These are phyloP conservation scores for Gastrolobium villosum DNA, from an alignment of 306 rosid species.

Conservation along the genomic window DNA sequence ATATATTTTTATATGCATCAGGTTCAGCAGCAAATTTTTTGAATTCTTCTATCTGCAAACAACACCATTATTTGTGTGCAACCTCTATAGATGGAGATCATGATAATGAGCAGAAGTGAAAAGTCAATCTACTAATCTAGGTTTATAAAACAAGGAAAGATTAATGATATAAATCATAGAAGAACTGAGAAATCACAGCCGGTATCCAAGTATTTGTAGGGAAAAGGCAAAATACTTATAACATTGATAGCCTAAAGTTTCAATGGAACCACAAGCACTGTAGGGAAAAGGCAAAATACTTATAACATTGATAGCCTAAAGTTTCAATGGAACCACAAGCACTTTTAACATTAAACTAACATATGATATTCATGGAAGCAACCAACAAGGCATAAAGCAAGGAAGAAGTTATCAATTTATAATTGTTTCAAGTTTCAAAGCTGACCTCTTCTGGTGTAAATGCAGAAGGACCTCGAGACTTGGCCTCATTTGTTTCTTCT, in stretches of 20 bases:
- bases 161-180: conserved; percentile 1
- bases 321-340: conserved; percentile 7
- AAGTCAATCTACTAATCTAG: not conserved
- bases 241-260: conserved; percentile 18
- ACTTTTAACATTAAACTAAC: conserved; percentile 18
- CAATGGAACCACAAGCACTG: conserved; percentile 10
- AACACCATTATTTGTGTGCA: conserved; percentile 15
- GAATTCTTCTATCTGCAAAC: conserved; percentile 88
- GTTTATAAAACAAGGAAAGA: conserved; percentile 6
- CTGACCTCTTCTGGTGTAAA: conserved; percentile 83
- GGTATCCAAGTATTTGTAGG: conserved; percentile 6
- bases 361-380: conserved; percentile 18
- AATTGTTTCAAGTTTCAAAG: conserved; percentile 39
- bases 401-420: conserved; percentile 30
- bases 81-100: not conserved
- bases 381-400: conserved; percentile 31
- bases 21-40: conserved; percentile 88
- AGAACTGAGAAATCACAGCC: conserved; percentile 32
- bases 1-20: conserved; percentile 81
- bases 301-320: conserved; percentile 9
- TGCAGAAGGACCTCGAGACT: conserved; percentile 75
- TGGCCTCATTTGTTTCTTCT: conserved; percentile 81
- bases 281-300: conserved; percentile 11
- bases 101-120: conserved; percentile 7
- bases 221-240: conserved; percentile 12